A percentile compares a stretch with the other conserved stretches of the same genome.
These are phyloP conservation scores for Eustoma russellianum DNA, from an alignment of 257 asterid species.

Conservation along the genomic window DNA sequence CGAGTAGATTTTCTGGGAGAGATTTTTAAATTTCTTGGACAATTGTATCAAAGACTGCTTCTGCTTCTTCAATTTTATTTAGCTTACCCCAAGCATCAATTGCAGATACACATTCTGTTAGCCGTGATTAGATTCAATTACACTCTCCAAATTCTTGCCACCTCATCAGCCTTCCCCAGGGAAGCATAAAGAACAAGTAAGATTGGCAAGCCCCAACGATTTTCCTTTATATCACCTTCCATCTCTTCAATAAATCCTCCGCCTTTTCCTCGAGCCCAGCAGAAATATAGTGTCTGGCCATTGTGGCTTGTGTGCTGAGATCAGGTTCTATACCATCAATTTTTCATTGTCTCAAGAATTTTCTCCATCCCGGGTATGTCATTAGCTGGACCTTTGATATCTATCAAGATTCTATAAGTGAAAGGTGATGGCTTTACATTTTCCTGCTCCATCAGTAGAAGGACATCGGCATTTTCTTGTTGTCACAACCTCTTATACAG, in stretches of 20 bases:
- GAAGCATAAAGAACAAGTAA: slow-evolving; percentile 65
- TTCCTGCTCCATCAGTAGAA: slow-evolving; percentile 63
- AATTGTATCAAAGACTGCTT: slow-evolving; percentile 41
- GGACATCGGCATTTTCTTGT: slow-evolving; percentile 56
- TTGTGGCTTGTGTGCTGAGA: slow-evolving; percentile 14
- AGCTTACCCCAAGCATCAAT: slow-evolving; percentile 71
- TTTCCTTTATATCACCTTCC: slow-evolving; percentile 41
- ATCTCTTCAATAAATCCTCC: slow-evolving; percentile 46
- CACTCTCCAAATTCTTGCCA: slow-evolving; percentile 55
- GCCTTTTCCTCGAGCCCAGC: slow-evolving; percentile 56
- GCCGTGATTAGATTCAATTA: slow-evolving; percentile 42
- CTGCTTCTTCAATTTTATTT: slow-evolving; percentile 50
- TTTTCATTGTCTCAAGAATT: slow-evolving; percentile 56
- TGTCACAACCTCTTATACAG: slow-evolving; percentile 49
- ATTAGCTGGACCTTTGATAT: slow-evolving; percentile 44
- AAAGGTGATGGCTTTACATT: slow-evolving; percentile 38
- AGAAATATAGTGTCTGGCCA: slow-evolving; percentile 41
- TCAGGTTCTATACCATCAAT: slow-evolving; percentile 42
- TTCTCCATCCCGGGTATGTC: slow-evolving; percentile 71
- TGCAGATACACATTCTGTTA: slow-evolving; percentile 40
- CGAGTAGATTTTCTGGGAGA: slow-evolving; percentile 31
- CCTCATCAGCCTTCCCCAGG: slow-evolving; percentile 53
- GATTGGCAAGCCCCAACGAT: slow-evolving; percentile 33
- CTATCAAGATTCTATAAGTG: slow-evolving; percentile 53
- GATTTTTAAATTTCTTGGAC: slow-evolving; percentile 24